Percentiles rank a stretch among this genome's conserved stretches.
Conservation (phyloP, 2,329 filamentous ascomycete species). For the Colletotrichum sp. region DNA sequence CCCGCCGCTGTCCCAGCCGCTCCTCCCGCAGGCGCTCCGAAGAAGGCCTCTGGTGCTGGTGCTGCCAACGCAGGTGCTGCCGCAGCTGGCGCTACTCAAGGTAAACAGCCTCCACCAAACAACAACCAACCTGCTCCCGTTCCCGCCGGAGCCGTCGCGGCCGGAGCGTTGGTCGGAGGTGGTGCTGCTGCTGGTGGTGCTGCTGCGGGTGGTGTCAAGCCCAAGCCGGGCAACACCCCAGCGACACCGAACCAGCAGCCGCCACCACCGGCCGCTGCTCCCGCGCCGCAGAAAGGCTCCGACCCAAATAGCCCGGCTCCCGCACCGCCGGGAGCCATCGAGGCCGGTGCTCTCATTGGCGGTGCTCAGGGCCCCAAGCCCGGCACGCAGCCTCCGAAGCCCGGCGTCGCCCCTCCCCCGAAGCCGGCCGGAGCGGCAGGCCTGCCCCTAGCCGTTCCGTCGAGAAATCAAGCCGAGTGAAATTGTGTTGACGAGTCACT, state of each 20-base stretch:
- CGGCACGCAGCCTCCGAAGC: neutral
- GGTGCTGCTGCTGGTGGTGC: neutral
- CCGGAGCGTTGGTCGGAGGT: neutral
- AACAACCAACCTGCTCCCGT: neutral
- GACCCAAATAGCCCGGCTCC: neutral
- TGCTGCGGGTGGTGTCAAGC: neutral
- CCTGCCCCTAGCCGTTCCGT: conserved; percentile 4
- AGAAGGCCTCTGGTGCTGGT: neutral
- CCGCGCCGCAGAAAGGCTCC: neutral
- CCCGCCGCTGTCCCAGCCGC: neutral
- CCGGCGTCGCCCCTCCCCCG: neutral
- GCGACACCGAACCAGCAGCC: neutral
- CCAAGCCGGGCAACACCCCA: neutral
- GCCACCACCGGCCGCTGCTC: neutral
- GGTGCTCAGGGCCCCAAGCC: neutral
- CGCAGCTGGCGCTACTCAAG: neutral
- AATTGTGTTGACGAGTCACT: conserved; percentile 10
- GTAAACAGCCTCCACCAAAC: neutral
- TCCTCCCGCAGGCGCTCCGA: neutral
- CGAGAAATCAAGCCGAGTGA: neutral
- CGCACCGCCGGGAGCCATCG: neutral
- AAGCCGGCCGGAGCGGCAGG: neutral
- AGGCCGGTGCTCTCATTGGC: neutral
- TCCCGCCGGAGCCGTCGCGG: neutral
- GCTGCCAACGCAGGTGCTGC: neutral